Evolutionary conservation across 1,139 yeast species (phyloP).

Genomic region (Candida gigantensis): DNA sequence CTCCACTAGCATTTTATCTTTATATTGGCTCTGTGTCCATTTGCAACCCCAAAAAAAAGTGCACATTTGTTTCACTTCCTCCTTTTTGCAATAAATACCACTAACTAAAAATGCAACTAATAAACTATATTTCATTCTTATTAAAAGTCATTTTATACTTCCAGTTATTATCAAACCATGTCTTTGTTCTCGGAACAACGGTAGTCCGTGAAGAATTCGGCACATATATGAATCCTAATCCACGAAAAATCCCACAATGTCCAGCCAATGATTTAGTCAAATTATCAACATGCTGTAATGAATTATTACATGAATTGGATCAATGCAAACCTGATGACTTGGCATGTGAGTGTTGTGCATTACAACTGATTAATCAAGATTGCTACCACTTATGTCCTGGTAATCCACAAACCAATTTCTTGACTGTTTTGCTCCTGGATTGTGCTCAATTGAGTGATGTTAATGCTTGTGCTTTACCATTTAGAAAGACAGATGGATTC

Average conservation of each 20-base stretch:
- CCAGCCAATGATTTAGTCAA: constrained; percentile 44
- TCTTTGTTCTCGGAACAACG: no score
- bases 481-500: constrained; percentile 37
- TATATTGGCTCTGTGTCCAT: neutral
- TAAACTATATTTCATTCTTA: neutral
- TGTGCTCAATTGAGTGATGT: constrained; percentile 49
- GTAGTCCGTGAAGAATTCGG: constrained; percentile 29
- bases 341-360: constrained; percentile 58
- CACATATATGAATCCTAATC: constrained; percentile 48
- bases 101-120: no score
- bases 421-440: constrained; percentile 46
- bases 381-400: constrained; percentile 53
- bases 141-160: neutral
- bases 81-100: no score
- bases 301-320: constrained; percentile 44
- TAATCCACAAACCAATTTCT: constrained; percentile 47
- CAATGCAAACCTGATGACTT: constrained; percentile 53
- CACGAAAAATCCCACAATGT: constrained; percentile 38
- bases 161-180: neutral
- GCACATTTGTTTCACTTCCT: no score
- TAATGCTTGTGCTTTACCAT: constrained; percentile 53
- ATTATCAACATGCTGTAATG: constrained; percentile 47
- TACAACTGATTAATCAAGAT: constrained; percentile 45
- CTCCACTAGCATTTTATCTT: no score
- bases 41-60: no score